Conservation (phyloP, 164 flowering plant species). For the Tetracentron sinense region DNA sequence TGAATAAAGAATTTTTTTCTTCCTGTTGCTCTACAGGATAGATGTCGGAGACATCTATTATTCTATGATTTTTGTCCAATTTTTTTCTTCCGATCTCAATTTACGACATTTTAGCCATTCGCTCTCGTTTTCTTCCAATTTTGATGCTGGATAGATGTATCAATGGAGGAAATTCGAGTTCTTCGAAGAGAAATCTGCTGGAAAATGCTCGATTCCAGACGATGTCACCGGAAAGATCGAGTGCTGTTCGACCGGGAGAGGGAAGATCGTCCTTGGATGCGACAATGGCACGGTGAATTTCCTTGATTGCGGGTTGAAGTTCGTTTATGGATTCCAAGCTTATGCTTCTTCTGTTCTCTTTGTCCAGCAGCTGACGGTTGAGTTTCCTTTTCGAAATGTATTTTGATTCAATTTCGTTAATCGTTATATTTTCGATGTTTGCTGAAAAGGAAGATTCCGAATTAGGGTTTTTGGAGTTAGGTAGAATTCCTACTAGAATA, state of each 20-base stretch:
- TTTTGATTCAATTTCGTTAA: neutral
- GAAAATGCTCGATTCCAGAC: slow-evolving; percentile 55
- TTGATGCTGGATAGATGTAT: slow-evolving; percentile 43
- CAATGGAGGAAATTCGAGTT: slow-evolving; percentile 98
- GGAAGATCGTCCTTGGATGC: slow-evolving; percentile 74
- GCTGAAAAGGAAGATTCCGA: neutral
- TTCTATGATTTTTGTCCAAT: too few species aligned
- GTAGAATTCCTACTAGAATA: too few species aligned
- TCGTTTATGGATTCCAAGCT: slow-evolving; percentile 67
- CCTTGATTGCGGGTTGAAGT: slow-evolving; percentile 88
- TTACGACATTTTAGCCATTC: too few species aligned
- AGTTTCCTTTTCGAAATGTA: neutral
- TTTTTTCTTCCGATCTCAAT: too few species aligned
- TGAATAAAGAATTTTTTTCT: too few species aligned
- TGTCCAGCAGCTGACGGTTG: slow-evolving; percentile 94
- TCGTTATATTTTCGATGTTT: neutral
- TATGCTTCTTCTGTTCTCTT: slow-evolving; percentile 76
- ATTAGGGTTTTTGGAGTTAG: neutral
- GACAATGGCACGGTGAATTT: slow-evolving; percentile 67
- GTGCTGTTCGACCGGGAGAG: slow-evolving; percentile 88
- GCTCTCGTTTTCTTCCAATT: neutral
- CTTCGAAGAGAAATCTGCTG: slow-evolving; percentile 81
- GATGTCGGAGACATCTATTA: too few species aligned
- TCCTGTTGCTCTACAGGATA: too few species aligned
- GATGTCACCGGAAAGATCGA: slow-evolving; percentile 54